Evolutionary conservation across 2,329 filamentous ascomycete species (phyloP).

Genomic region (Epichloe scottii): DNA sequence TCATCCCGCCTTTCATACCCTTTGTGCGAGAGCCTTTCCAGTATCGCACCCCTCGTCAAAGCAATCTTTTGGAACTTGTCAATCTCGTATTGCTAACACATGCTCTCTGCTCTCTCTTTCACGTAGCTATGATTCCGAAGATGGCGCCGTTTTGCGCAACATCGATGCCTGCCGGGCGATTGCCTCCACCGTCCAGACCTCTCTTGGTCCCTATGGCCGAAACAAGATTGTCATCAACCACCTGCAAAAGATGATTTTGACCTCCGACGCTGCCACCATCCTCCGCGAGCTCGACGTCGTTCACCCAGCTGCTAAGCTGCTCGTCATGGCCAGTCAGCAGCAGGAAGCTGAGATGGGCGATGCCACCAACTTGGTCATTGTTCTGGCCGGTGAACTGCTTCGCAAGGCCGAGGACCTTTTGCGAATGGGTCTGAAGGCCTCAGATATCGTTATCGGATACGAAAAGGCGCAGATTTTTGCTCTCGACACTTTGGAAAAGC

Average conservation of each 20-base stretch:
- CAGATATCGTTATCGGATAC: slow-evolving; percentile 90
- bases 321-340: slow-evolving; percentile 98
- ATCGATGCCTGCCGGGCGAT: slow-evolving; percentile 98
- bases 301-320: slow-evolving; percentile 90
- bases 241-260: slow-evolving; percentile 98
- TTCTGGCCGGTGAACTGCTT: slow-evolving; percentile 86
- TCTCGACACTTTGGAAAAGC: slow-evolving; percentile 71
- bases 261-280: slow-evolving; percentile 94
- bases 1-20: neutral
- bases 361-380: slow-evolving; percentile 92
- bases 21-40: neutral
- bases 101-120: slow-evolving; percentile 8
- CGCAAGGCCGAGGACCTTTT: slow-evolving; percentile 96
- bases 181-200: slow-evolving; percentile 90
- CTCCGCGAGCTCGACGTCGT: slow-evolving; percentile 95
- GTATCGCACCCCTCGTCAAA: too few relatives aligned
- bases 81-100: slow-evolving; percentile 3
- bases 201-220: slow-evolving; percentile 89
- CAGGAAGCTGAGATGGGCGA: slow-evolving; percentile 99
- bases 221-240: slow-evolving; percentile 99
- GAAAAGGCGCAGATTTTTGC: slow-evolving; percentile 89
- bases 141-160: slow-evolving; percentile 95
- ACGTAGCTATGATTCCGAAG: slow-evolving; percentile 92
- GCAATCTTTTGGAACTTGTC: neutral
- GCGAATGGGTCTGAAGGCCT: slow-evolving; percentile 95